Evolutionary conservation across 768 basidiomycete genomes (phyloP).

Genomic region (Daedaleopsis nitida): DNA sequence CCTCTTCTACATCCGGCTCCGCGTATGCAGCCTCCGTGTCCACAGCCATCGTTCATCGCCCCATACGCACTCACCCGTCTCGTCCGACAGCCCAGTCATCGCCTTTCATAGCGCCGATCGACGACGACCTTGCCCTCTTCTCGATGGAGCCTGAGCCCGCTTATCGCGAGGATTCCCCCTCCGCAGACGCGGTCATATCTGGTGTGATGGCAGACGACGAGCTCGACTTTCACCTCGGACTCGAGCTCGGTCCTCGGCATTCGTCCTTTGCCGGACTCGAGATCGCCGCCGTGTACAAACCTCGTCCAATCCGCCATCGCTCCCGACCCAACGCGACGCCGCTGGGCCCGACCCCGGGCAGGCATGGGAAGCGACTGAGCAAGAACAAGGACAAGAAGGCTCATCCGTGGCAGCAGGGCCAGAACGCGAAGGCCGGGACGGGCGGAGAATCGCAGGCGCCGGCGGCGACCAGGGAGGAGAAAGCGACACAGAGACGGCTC

Average conservation of each 20-base stretch:
- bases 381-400: conserved; percentile 28
- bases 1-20: background rate
- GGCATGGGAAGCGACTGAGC: conserved; percentile 28
- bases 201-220: conserved; percentile 13
- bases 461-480: conserved; percentile 25
- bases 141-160: conserved; percentile 48
- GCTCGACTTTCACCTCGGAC: background rate
- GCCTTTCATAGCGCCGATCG: conserved; percentile 24
- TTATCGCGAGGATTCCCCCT: conserved; percentile 34
- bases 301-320: conserved; percentile 59
- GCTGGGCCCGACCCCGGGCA: conserved; percentile 15
- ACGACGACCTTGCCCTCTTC: conserved; percentile 42
- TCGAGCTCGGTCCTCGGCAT: conserved; percentile 1
- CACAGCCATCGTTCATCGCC: conserved; percentile 18
- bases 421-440: background rate
- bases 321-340: conserved; percentile 28
- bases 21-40: background rate
- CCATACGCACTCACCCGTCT: conserved; percentile 30
- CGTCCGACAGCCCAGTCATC: conserved; percentile 26
- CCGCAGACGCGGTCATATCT: conserved; percentile 3
- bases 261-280: conserved; percentile 57
- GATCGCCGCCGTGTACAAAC: conserved; percentile 74
- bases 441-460: conserved; percentile 6
- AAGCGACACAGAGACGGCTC: conserved; percentile 43
- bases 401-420: conserved; percentile 24